These are phyloP conservation scores for Malus orientalis DNA, from an alignment of 306 rosid species.

Conservation along the genomic window DNA sequence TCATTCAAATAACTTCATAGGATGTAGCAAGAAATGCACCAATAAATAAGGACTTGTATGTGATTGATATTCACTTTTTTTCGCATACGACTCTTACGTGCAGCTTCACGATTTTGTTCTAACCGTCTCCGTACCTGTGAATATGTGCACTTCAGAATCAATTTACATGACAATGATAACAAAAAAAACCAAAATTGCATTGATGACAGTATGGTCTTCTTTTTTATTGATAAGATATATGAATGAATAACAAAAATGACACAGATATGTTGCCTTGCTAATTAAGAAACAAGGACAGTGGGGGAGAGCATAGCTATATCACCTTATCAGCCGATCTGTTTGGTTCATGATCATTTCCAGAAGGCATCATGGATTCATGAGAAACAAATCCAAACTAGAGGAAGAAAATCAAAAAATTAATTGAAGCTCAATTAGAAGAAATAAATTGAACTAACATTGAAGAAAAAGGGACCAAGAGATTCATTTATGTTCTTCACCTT, in stretches of 20 bases:
- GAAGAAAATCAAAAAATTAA: slow-evolving; percentile 10
- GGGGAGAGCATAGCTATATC: neutral
- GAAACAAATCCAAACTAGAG: slow-evolving; percentile 47
- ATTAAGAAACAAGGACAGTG: neutral
- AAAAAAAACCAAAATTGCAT: no score
- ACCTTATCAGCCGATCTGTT: slow-evolving; percentile 60
- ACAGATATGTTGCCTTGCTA: neutral
- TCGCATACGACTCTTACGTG: slow-evolving; percentile 63
- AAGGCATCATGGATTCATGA: slow-evolving; percentile 40
- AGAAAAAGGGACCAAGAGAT: neutral
- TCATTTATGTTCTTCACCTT: slow-evolving; percentile 32
- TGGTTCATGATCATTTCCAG: slow-evolving; percentile 50
- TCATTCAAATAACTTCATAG: neutral
- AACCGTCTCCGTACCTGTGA: slow-evolving; percentile 54
- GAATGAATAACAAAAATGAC: neutral
- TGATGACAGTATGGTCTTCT: no score
- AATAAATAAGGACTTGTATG: neutral
- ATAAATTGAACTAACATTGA: neutral
- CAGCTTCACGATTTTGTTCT: slow-evolving; percentile 93
- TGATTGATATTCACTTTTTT: slow-evolving; percentile 53
- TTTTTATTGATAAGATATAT: no score
- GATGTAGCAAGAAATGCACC: neutral
- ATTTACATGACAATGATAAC: neutral
- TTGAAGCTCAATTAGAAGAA: neutral
- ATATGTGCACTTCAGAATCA: slow-evolving; percentile 2